These are phyloP conservation scores for Thermothelomyces thermophilus DNA, from an alignment of 2,329 filamentous ascomycete species.

Conservation along the genomic window DNA sequence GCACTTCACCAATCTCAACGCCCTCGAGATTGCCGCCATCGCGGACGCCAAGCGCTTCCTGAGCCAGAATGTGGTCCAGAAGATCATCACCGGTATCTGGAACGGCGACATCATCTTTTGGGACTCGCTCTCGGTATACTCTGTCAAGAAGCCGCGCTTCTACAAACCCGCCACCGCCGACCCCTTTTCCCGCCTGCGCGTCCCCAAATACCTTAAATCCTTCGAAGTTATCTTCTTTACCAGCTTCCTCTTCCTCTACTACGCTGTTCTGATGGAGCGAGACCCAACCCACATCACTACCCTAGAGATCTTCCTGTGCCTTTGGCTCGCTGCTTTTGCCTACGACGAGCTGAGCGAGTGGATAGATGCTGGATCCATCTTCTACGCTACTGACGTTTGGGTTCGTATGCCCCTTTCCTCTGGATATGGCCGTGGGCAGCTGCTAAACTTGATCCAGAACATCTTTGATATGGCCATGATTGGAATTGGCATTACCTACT, in stretches of 20 bases:
- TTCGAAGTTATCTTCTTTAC: slow-evolving; percentile 80
- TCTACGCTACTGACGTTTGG: slow-evolving; percentile 81
- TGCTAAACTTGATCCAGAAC: slow-evolving; percentile 53
- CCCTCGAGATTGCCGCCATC: slow-evolving; percentile 78
- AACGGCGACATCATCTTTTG: slow-evolving; percentile 82
- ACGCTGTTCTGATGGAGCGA: slow-evolving; percentile 72
- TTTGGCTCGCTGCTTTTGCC: slow-evolving; percentile 82
- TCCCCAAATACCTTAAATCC: slow-evolving; percentile 76
- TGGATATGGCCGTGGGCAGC: slow-evolving; percentile 57
- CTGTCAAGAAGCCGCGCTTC: slow-evolving; percentile 67
- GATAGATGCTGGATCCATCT: slow-evolving; percentile 76
- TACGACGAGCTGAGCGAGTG: slow-evolving; percentile 85
- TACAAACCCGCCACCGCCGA: slow-evolving; percentile 64
- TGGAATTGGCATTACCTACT: slow-evolving; percentile 64
- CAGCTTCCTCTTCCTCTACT: slow-evolving; percentile 72
- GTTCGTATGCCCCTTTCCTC: slow-evolving; percentile 56
- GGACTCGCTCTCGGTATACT: slow-evolving; percentile 67
- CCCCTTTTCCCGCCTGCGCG: slow-evolving; percentile 66
- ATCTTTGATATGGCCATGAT: slow-evolving; percentile 74
- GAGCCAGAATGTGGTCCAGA: slow-evolving; percentile 72
- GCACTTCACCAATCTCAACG: slow-evolving; percentile 73
- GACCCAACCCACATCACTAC: slow-evolving; percentile 59
- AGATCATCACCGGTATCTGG: slow-evolving; percentile 80
- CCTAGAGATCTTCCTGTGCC: slow-evolving; percentile 66
- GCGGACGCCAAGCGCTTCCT: slow-evolving; percentile 79